Evolutionary conservation across 306 rosid genomes (phyloP), one percentile per base, ranked within the genome.

Genomic region (Vigna mungo): DNA sequence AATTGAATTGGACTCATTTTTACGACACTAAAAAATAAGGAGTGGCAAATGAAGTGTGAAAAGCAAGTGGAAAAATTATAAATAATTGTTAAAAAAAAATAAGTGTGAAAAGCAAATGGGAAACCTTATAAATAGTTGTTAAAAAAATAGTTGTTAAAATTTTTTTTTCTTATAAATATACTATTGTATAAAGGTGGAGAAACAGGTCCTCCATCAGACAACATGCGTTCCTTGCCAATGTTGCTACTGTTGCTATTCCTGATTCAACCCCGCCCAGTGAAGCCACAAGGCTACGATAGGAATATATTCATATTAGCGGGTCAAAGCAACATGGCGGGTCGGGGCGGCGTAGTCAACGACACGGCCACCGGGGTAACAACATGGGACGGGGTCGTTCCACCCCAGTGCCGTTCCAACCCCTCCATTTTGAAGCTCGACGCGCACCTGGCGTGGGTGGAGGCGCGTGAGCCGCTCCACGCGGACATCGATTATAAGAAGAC

Each of bases 281-380:
- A 1, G 44, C 7, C 74, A 14, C 68, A 77, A 67, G 61, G 74
- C 12, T 48, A 43, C 7, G 55, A 43, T 7, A 80, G 67, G 55
- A 84, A 72, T 78, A 78, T 90, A 17, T 90, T 94, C 75, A 89
- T 94, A 71, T 62, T 92, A n/a, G 97, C 92, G 12, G 97, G 98
- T n/a, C 98, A 95, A 76, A 95, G 98, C 85, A 92, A 95, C 91
- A 95, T 95, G 97, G 98, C 96, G 7, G 96, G 96, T 8, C 85
- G 98, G 0, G 97, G 98, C 5, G 98, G 98, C 32, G 88, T 92
- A 0, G 16, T 64, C 0, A 76, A 81, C 34, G 36, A 71, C 78
- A 77, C 74, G 2, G 11, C 44, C 69, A 69, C 88, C 62, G 84
- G 88, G 5, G 11, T 13, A 0, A 18, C 68, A 49, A 84, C 81